Conservation (phyloP, 139 green algal genomes). For the Coelastrella sp. region DNA sequence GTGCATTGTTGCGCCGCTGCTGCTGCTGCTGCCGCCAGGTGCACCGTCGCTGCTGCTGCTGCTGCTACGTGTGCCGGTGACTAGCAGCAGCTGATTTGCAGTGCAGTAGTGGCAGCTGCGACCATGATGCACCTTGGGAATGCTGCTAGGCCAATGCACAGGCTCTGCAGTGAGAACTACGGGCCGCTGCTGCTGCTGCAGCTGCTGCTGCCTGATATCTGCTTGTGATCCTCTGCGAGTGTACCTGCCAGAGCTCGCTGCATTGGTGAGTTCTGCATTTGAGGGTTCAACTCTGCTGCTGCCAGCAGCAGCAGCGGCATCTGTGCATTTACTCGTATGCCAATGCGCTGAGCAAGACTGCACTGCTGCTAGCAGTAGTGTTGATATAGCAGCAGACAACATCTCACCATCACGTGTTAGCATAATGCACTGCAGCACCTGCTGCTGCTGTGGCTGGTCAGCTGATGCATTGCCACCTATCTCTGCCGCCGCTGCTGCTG, state of each 20-base stretch:
- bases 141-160: background rate
- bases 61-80: background rate
- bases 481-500: conserved; percentile 6
- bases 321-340: conserved; percentile 19
- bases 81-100: conserved; percentile 15
- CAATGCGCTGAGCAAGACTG: conserved; percentile 14
- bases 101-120: conserved; percentile 41
- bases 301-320: background rate
- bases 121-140: background rate
- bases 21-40: background rate
- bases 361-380: conserved; percentile 18
- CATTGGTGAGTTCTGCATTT: no score
- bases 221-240: no score
- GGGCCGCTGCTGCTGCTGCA: background rate
- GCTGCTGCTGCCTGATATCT: conserved; percentile 40
- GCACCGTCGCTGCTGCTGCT: background rate
- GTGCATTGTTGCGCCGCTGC: background rate
- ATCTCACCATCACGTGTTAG: conserved; percentile 21
- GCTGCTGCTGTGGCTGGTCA: conserved; percentile 25
- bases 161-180: background rate
- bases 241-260: no score
- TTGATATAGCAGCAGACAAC: conserved; percentile 2
- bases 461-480: background rate
- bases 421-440: conserved; percentile 15
- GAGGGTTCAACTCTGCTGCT: background rate